Evolutionary conservation across 2,329 filamentous ascomycete genomes (phyloP).

Genomic region (Colletotrichum destructivum): DNA sequence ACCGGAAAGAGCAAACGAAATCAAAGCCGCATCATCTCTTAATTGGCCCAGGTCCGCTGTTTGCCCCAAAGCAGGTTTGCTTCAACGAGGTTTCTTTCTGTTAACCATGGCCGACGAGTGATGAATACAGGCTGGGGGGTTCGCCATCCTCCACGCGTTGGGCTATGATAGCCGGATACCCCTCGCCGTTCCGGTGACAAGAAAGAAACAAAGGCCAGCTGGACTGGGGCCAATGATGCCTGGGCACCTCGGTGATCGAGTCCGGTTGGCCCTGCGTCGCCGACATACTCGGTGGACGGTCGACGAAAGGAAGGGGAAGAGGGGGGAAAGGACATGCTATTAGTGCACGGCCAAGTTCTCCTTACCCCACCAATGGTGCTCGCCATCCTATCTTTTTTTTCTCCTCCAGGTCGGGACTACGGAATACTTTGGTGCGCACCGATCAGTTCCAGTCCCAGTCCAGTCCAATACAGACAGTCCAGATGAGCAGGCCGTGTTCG

Average conservation of each 20-base stretch:
- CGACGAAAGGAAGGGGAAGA: not conserved
- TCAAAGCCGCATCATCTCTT: not conserved
- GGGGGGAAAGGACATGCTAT: not conserved
- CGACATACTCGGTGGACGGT: not conserved
- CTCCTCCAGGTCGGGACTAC: no score
- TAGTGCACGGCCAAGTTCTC: conserved; percentile 32
- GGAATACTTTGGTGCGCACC: not conserved
- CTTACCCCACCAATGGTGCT: not conserved
- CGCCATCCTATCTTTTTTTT: conserved; percentile 6
- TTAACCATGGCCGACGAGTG: not conserved
- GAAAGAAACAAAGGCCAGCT: conserved; percentile 3
- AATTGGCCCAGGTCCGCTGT: not conserved
- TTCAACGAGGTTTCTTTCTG: not conserved
- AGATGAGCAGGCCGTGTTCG: no score
- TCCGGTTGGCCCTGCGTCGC: conserved; percentile 1
- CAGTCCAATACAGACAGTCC: not conserved
- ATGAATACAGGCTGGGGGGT: no score
- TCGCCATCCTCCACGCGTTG: not conserved
- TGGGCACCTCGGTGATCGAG: conserved; percentile 5
- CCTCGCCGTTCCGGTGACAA: not conserved
- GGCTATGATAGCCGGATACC: not conserved
- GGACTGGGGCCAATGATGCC: not conserved
- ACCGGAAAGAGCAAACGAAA: not conserved
- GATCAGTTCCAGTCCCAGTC: not conserved
- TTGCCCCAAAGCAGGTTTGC: not conserved